Evolutionary conservation across 2,329 filamentous ascomycete genomes (phyloP).

Genomic region (Microsporum ferrugineum): DNA sequence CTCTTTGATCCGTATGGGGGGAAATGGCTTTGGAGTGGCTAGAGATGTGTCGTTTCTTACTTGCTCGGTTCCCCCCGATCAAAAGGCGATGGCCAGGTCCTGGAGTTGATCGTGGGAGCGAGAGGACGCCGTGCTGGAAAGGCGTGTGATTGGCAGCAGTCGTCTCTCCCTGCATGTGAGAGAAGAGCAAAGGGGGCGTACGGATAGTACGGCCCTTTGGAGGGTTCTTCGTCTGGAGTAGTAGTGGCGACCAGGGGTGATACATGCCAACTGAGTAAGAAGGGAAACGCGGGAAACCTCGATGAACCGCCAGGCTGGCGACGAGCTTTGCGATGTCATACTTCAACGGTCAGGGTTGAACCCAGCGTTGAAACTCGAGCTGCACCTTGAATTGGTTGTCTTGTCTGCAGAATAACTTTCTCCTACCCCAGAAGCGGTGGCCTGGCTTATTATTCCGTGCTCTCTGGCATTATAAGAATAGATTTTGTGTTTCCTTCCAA

Average conservation of each 20-base stretch:
- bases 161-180: slow-evolving; percentile 2
- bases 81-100: not conserved
- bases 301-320: slow-evolving; percentile 2
- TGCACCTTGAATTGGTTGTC: slow-evolving; percentile 1
- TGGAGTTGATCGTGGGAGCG: not conserved
- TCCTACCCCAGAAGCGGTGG: not conserved
- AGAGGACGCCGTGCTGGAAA: not conserved
- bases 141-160: slow-evolving; percentile 1
- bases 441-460: not conserved
- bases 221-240: slow-evolving; percentile 46
- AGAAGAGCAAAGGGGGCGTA: not conserved
- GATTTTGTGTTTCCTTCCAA: not conserved
- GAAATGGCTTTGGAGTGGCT: not conserved
- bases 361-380: slow-evolving; percentile 1
- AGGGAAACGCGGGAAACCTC: slow-evolving; percentile 3
- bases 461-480: not conserved
- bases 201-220: not conserved
- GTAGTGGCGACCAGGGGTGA: slow-evolving; percentile 4
- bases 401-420: not conserved
- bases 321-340: slow-evolving; percentile 4
- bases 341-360: slow-evolving; percentile 3
- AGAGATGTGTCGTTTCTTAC: not conserved
- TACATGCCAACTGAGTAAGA: not conserved
- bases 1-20: not conserved
- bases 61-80: not conserved